Percentiles rank a stretch among this genome's conserved stretches.
Conservation (phyloP, 2,329 filamentous ascomycete species). For the Colletotrichum incanum region DNA sequence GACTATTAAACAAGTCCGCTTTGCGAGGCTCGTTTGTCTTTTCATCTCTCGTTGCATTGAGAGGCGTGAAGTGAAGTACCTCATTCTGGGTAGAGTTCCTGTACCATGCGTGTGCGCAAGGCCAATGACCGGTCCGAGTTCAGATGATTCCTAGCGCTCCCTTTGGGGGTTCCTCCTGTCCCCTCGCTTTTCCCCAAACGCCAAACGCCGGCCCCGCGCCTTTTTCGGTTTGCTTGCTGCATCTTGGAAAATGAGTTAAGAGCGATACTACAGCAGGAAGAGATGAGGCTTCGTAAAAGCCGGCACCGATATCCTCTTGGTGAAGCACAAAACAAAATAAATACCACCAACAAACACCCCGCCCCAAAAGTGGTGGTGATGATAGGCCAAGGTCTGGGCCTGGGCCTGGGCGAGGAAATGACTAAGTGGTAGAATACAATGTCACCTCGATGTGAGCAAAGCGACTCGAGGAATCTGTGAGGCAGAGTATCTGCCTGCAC, state of each 20-base stretch:
- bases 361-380: background rate
- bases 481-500: conserved; percentile 1
- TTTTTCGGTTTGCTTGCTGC: background rate
- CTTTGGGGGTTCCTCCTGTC: background rate
- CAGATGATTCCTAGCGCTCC: conserved; percentile 17
- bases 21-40: background rate
- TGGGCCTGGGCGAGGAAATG: background rate
- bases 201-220: conserved; percentile 5
- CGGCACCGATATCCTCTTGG: background rate
- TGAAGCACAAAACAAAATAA: background rate
- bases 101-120: conserved; percentile 17
- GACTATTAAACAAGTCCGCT: background rate
- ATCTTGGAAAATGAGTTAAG: background rate
- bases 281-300: background rate
- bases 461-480: background rate
- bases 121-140: conserved; percentile 22
- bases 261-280: background rate
- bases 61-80: conserved; percentile 9
- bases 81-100: conserved; percentile 23
- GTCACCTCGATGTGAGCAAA: background rate
- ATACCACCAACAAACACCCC: background rate
- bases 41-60: background rate
- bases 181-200: conserved; percentile 6
- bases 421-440: background rate
- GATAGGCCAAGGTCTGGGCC: background rate